These are phyloP conservation scores for Parascedosporium putredinis DNA, from an alignment of 2,329 filamentous ascomycete species.

Conservation along the genomic window DNA sequence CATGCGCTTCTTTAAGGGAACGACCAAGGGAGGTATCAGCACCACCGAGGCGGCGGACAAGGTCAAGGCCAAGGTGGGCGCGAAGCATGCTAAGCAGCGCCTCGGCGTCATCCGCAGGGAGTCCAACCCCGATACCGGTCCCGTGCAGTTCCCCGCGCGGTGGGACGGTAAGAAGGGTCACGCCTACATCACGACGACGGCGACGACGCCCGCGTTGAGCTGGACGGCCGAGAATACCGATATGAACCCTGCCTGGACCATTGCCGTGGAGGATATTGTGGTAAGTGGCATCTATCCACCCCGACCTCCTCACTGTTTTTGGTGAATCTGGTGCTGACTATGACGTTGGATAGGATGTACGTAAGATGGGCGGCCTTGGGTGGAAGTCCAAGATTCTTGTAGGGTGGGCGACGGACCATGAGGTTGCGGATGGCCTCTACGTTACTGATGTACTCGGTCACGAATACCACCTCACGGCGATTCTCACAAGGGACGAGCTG, in stretches of 20 bases:
- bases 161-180: conserved; percentile 62
- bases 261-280: conserved; percentile 59
- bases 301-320: background rate
- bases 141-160: conserved; percentile 65
- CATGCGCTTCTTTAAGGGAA: conserved; percentile 50
- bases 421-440: conserved; percentile 66
- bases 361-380: conserved; percentile 70
- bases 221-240: conserved; percentile 47
- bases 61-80: conserved; percentile 50
- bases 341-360: conserved; percentile 42
- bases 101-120: conserved; percentile 52
- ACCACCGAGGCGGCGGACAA: conserved; percentile 62
- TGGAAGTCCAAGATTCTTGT: conserved; percentile 81
- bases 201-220: conserved; percentile 57
- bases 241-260: conserved; percentile 54
- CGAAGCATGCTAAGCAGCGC: conserved; percentile 55
- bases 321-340: too few species aligned
- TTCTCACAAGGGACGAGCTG: conserved; percentile 62
- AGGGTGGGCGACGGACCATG: conserved; percentile 63
- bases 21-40: conserved; percentile 61
- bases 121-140: conserved; percentile 44
- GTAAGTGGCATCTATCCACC: background rate
- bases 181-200: conserved; percentile 56
- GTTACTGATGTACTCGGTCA: conserved; percentile 49
- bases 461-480: conserved; percentile 55